Evolutionary conservation across 2,329 filamentous ascomycete genomes (phyloP).

Genomic region (Cladosporium colombiae): DNA sequence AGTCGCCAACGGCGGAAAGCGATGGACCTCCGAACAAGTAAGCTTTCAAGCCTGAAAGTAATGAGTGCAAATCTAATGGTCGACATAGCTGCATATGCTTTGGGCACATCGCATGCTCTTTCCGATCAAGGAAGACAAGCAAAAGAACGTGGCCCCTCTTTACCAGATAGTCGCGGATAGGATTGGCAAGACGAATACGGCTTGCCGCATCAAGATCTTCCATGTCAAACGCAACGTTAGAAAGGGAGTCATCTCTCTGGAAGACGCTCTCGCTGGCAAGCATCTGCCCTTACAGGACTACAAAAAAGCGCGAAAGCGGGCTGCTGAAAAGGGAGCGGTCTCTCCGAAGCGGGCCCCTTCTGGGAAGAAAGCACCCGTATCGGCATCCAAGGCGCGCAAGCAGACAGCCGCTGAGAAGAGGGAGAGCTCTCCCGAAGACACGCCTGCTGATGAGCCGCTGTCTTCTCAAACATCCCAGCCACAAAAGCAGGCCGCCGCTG

Average conservation of each 20-base stretch:
- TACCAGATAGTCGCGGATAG: too few species aligned
- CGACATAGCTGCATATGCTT: neutral
- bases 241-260: neutral
- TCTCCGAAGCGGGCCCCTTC: neutral
- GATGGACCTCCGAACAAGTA: neutral
- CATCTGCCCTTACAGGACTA: neutral
- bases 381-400: neutral
- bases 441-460: neutral
- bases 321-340: neutral
- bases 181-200: neutral
- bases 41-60: neutral
- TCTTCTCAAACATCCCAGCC: neutral
- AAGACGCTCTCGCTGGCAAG: neutral
- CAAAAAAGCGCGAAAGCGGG: neutral
- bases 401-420: neutral
- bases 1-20: neutral
- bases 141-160: too few species aligned
- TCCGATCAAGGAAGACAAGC: too few species aligned
- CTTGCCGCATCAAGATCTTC: neutral
- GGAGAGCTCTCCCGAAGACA: neutral
- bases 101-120: neutral
- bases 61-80: neutral
- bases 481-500: neutral
- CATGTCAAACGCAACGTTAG: neutral
- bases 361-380: neutral